These are phyloP conservation scores for Zygnema cylindricum DNA, from an alignment of 139 green algal species.

Conservation along the genomic window DNA sequence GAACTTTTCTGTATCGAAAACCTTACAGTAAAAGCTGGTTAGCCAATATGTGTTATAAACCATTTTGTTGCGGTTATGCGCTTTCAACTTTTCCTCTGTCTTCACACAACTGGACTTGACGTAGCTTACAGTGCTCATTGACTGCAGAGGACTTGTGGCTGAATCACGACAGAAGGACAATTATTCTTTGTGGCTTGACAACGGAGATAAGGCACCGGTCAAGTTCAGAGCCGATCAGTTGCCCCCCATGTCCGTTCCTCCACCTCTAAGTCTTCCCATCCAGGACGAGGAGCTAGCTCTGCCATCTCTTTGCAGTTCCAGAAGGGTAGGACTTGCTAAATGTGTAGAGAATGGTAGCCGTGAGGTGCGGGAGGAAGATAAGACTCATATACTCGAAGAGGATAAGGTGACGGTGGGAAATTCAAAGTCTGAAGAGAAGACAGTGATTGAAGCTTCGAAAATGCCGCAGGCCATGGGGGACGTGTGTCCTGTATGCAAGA, in stretches of 20 bases:
- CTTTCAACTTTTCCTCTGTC: neutral
- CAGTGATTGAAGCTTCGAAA: neutral
- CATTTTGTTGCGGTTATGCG: too few relatives aligned
- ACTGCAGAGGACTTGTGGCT: neutral
- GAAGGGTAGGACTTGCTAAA: neutral
- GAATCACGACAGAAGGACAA: neutral
- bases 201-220: neutral
- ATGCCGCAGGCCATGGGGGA: neutral
- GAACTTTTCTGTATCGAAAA: too few relatives aligned
- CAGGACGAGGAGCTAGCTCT: neutral
- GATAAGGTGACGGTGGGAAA: neutral
- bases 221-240: neutral
- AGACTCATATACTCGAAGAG: neutral
- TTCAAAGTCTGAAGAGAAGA: neutral
- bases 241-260: neutral
- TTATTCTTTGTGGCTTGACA: neutral
- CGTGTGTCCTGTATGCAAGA: neutral
- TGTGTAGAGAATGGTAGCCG: neutral
- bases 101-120: neutral
- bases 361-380: neutral
- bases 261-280: neutral
- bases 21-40: too few relatives aligned
- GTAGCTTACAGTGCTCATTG: neutral
- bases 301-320: neutral
- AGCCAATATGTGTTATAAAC: too few relatives aligned